Evolutionary conservation across 768 basidiomycete species (phyloP), one percentile per base, ranked within the genome.

Genomic region (Tricholoma terreum): DNA sequence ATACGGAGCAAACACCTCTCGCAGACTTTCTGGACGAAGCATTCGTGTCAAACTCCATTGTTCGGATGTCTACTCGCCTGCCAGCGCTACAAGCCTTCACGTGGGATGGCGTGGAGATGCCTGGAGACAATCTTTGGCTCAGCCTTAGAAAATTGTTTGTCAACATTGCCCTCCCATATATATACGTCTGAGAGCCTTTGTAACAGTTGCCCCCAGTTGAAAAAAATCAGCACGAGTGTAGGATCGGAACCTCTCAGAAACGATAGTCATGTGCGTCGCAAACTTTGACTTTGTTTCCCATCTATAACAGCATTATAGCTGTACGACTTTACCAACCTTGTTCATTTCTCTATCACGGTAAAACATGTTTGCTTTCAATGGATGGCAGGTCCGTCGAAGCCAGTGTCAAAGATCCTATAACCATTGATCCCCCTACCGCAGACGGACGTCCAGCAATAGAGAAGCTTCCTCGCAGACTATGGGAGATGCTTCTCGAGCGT

Each of bases 401-500:
- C n/a, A 5, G 11, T 34, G 34, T 27, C 30, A 48, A 14, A 6
- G 14, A 30, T 51, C 5, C 21, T 54, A 42, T 21, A 34, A 50
- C 15, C 35, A 9, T 19, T 36, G 42, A 42, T 27, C 21, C 11
- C 9, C 21, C 30, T 2, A 12, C 19, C 24, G 4, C 38, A 75
- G 74, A 71, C 54, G 70, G 71, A 19, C 72, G 61, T 15, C 72
- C 74, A 30, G 67, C 61, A 40, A 59, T 65, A 24, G 74, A 75
- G 64, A 75, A 70, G 61, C 68, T 77, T 31, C 75, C 75, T 7
- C 61, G 69, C 42, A 61, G 70, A 51, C 67, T 72, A 38, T 77
- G 75, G 75, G 71, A 69, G 48, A 77, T 77, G 75, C 66, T 77
- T 30, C 62, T 77, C 22, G 74, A 77, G 53, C 67, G 71, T 40